Conservation (phyloP, 169 alveolate species). For the Plasmodium sp. region DNA sequence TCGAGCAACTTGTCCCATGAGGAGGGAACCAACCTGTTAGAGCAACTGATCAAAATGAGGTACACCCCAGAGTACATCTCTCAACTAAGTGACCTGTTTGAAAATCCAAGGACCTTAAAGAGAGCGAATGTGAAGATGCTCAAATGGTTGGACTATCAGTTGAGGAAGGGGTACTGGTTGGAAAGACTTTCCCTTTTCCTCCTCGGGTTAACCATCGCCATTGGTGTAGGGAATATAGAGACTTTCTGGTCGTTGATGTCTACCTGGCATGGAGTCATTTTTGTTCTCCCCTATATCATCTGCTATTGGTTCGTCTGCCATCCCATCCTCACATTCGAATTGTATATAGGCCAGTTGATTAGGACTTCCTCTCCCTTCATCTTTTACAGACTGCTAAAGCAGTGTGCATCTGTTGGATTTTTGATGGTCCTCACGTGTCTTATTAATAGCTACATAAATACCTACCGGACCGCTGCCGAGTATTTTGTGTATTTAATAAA, state of each 20-base stretch:
- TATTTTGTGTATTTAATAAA: constrained; percentile 78
- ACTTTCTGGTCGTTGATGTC: constrained; percentile 79
- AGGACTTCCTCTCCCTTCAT: constrained; percentile 79
- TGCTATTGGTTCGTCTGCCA: constrained; percentile 81
- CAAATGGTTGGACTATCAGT: constrained; percentile 78
- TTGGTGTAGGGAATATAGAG: constrained; percentile 86
- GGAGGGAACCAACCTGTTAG: constrained; percentile 23
- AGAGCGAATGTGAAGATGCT: constrained; percentile 72
- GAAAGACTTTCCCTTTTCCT: constrained; percentile 80
- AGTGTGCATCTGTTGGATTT: constrained; percentile 82
- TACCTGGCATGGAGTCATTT: constrained; percentile 82
- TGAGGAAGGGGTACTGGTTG: constrained; percentile 81
- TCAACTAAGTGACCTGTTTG: constrained; percentile 80
- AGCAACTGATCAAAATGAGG: constrained; percentile 75
- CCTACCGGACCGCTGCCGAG: constrained; percentile 77
- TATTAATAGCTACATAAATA: constrained; percentile 74
- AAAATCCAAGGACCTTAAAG: constrained; percentile 78
- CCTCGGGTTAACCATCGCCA: constrained; percentile 81
- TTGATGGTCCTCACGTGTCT: constrained; percentile 79
- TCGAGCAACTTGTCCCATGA: neutral
- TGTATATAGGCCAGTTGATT: constrained; percentile 79
- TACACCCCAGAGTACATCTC: constrained; percentile 83
- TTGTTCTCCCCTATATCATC: constrained; percentile 78
- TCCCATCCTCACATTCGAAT: constrained; percentile 82
- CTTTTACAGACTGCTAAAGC: constrained; percentile 77